These are phyloP conservation scores for Oxyria digyna DNA, from an alignment of 148 eudicot species.

Conservation along the genomic window DNA sequence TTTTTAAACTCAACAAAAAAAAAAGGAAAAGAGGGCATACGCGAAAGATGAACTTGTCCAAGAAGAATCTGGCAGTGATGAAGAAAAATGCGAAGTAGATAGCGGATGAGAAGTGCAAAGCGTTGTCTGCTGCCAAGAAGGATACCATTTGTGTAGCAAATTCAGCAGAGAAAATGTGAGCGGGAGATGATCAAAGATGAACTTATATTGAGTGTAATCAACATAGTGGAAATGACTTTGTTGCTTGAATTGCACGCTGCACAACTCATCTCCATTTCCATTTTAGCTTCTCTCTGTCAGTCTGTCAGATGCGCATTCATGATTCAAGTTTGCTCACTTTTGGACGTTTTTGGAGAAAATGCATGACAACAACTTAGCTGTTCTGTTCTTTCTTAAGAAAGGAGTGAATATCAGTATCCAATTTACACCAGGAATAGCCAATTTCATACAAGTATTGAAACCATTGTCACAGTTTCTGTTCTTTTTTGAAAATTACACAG, in stretches of 20 bases:
- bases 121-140: conserved; percentile 21
- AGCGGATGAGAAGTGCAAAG: conserved; percentile 38
- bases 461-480: no score
- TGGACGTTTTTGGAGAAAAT: not conserved
- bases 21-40: conserved; percentile 33
- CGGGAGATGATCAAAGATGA: not conserved
- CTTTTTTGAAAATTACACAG: no score
- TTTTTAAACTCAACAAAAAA: not conserved
- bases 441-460: no score
- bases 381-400: no score
- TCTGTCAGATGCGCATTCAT: not conserved
- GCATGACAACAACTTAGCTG: no score
- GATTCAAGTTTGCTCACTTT: not conserved
- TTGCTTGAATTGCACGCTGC: not conserved
- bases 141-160: conserved; percentile 33
- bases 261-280: not conserved
- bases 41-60: conserved; percentile 60
- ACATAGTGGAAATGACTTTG: no score
- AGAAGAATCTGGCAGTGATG: conserved; percentile 50
- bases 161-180: not conserved
- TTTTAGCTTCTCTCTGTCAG: no score
- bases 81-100: conserved; percentile 46
- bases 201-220: not conserved
- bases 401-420: no score
- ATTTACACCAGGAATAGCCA: no score